Base-by-base conservation (phyloP, 371 early-diverging fungal species). In the Haplosporangium sp. region DNA sequence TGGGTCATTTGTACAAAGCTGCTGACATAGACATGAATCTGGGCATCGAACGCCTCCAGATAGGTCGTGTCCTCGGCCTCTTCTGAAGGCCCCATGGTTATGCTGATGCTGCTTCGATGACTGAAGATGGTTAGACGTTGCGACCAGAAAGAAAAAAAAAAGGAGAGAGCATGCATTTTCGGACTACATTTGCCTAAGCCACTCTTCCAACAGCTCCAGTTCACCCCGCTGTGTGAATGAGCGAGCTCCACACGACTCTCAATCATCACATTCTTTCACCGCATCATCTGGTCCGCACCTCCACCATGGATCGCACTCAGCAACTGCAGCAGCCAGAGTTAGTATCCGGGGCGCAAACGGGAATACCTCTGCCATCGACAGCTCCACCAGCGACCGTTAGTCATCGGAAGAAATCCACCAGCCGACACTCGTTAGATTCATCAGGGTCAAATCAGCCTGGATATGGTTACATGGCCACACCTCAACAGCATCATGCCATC, bases 401-500 rank as follows among this genome's bases (percentile, higher is more conserved):
- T 14, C 62, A 29, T 29, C 29, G 46, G 1, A 69, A 62, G 37
- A 62, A 61, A 57, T 69, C 69, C 38, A n/a, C 57, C 8, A 56
- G 36, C 38, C 43, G 62, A 57, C 69, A 64, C 18, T 47, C 53
- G 21, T 16, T 56, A 41, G 47, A 62, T n/a, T 53, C 46, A 41
- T 48, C 51, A 13, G 45, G 46, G 20, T 18, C 56, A 56, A 23
- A 21, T 13, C 36, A 55, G 36, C 42, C 42, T 43, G 43, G 51
- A 13, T 51, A 61, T 43, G 40, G 48, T 5, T 43, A 43, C 47
- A 16, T 20, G 7, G 9, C 50, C 6, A 47, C 64, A 14, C 51
- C 64, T 9, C 55, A 42, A 16, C 65, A 59, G 51, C 75, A 74
- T 29, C 56, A 74, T 23, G 23, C 63, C 16, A 16, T 56, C 18